Percentiles rank a stretch among this genome's conserved stretches.
Evolutionary conservation across 495 filamentous ascomycete species (phyloP).

Genomic region (Zalerion maritima): DNA sequence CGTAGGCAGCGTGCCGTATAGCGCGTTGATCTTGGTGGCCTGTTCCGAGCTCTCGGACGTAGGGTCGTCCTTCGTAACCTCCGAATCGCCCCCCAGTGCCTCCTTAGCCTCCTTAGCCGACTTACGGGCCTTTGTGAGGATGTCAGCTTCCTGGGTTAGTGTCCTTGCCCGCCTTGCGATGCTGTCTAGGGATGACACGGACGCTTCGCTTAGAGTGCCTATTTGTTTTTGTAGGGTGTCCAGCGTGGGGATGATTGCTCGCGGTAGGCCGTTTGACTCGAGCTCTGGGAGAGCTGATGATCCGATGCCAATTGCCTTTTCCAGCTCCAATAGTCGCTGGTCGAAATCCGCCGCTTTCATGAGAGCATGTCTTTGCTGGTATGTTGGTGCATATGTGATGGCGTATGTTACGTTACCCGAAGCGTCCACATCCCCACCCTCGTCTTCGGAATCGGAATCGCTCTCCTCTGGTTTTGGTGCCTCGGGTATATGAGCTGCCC

Average conservation of each 20-base stretch:
- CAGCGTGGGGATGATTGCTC: slow-evolving; percentile 63
- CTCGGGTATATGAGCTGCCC: background rate
- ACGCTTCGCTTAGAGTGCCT: slow-evolving; percentile 45
- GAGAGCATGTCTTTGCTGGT: slow-evolving; percentile 49
- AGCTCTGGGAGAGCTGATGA: slow-evolving; percentile 51
- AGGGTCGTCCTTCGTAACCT: slow-evolving; percentile 21
- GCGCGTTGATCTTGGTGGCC: slow-evolving; percentile 73
- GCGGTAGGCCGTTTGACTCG: slow-evolving; percentile 38
- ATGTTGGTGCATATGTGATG: slow-evolving; percentile 39
- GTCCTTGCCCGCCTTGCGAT: slow-evolving; percentile 59
- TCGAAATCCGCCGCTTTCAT: slow-evolving; percentile 82
- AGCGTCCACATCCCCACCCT: slow-evolving; percentile 1
- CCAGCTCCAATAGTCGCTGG: slow-evolving; percentile 57
- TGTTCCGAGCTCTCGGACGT: slow-evolving; percentile 42
- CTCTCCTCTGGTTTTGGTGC: background rate
- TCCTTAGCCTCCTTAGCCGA: slow-evolving; percentile 54
- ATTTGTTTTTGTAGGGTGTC: slow-evolving; percentile 63
- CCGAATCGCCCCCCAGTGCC: slow-evolving; percentile 34
- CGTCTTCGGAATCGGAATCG: no score
- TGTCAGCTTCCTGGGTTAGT: slow-evolving; percentile 65
- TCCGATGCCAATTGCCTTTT: slow-evolving; percentile 67
- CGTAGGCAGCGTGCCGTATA: slow-evolving; percentile 77
- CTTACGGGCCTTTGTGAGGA: slow-evolving; percentile 54
- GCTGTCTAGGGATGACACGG: slow-evolving; percentile 54
- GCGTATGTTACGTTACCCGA: slow-evolving; percentile 30